Evolutionary conservation across 495 filamentous ascomycete genomes (phyloP).

Genomic region (Letharia columbiana): DNA sequence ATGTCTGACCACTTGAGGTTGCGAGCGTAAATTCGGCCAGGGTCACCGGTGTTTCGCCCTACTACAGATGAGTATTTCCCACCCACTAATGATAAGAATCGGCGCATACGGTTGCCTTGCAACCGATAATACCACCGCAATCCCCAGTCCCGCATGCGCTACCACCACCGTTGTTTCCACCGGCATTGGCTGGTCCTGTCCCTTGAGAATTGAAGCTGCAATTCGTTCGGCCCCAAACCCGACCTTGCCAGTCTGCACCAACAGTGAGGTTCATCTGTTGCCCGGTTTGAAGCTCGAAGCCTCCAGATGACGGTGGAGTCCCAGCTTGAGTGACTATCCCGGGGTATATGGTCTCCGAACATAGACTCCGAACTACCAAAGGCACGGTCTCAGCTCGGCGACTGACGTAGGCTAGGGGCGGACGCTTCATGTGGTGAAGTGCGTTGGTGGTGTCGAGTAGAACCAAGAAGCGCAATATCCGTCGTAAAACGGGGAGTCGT

Average conservation of each 20-base stretch:
- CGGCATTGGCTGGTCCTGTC: slow-evolving; percentile 37
- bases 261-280: slow-evolving; percentile 46
- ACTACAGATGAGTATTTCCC: slow-evolving; percentile 28
- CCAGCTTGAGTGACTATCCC: slow-evolving; percentile 61
- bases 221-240: slow-evolving; percentile 75
- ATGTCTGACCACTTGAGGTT: slow-evolving; percentile 50
- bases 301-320: slow-evolving; percentile 48
- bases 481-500: not conserved
- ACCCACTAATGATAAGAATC: not conserved
- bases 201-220: slow-evolving; percentile 60
- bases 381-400: slow-evolving; percentile 27
- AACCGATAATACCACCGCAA: slow-evolving; percentile 58
- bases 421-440: slow-evolving; percentile 29
- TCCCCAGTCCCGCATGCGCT: slow-evolving; percentile 65
- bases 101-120: slow-evolving; percentile 49
- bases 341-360: slow-evolving; percentile 59
- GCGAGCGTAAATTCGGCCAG: slow-evolving; percentile 69
- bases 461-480: slow-evolving; percentile 4
- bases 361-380: slow-evolving; percentile 55
- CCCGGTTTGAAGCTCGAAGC: slow-evolving; percentile 53
- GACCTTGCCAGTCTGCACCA: slow-evolving; percentile 62
- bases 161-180: slow-evolving; percentile 35
- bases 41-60: slow-evolving; percentile 58
- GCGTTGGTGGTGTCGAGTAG: slow-evolving; percentile 8
- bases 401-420: slow-evolving; percentile 22